Evolutionary conservation across 805 yeast species (phyloP).

Genomic region (Wickerhamiella shivajii): DNA sequence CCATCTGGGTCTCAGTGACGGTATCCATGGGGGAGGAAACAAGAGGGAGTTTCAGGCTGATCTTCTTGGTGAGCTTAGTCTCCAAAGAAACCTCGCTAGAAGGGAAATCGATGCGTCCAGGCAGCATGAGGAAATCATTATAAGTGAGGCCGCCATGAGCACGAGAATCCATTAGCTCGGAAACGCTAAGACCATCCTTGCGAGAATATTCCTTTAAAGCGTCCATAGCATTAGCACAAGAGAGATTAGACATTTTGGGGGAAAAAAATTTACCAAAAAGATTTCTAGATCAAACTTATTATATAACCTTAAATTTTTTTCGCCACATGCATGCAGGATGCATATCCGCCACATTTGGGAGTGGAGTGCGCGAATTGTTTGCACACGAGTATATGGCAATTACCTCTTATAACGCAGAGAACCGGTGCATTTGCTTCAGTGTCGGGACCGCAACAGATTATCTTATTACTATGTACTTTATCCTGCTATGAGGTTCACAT

Average conservation of each 20-base stretch:
- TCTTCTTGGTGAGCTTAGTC: conserved; percentile 79
- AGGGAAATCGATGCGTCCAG: conserved; percentile 86
- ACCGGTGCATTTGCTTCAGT: no score
- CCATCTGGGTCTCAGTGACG: conserved; percentile 95
- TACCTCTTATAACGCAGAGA: no score
- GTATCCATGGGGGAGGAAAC: conserved; percentile 99
- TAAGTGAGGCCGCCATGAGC: conserved; percentile 92
- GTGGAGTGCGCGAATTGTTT: no score
- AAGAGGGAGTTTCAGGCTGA: conserved; percentile 83
- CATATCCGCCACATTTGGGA: no score
- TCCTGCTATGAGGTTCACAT: background rate
- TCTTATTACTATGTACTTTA: no score
- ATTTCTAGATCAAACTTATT: no score
- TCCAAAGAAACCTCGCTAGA: conserved; percentile 65
- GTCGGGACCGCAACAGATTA: no score
- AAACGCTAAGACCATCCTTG: conserved; percentile 76
- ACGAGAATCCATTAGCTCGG: conserved; percentile 76
- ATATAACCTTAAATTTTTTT: no score
- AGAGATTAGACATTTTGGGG: background rate
- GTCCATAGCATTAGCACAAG: conserved; percentile 38
- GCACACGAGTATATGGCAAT: no score
- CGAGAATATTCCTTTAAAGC: conserved; percentile 47
- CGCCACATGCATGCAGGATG: no score
- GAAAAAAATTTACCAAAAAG: conserved; percentile 7
- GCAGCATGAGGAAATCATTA: conserved; percentile 88